Evolutionary conservation across 805 yeast species (phyloP).

Genomic region (Zygosaccharomyces bisporus): DNA sequence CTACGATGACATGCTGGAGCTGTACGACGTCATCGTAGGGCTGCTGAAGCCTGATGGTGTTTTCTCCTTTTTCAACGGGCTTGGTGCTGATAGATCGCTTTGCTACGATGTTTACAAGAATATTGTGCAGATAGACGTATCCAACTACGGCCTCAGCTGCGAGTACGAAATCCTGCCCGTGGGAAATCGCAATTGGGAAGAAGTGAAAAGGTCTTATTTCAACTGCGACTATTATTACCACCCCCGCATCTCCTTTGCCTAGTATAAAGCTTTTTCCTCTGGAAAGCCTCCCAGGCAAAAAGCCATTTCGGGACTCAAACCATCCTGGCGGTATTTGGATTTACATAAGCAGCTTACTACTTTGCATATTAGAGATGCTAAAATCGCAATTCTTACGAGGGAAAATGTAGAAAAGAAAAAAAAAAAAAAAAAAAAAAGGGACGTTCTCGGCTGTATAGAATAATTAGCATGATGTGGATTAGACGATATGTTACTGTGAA

Average conservation of each 20-base stretch:
- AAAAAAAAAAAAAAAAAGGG: too few species aligned
- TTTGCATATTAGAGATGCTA: too few species aligned
- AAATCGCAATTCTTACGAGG: too few species aligned
- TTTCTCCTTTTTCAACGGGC: constrained; percentile 89
- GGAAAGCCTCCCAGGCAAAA: neutral
- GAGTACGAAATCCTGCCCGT: constrained; percentile 40
- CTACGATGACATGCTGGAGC: constrained; percentile 80
- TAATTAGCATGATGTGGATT: too few species aligned
- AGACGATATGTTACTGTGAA: too few species aligned
- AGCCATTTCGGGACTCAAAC: too few species aligned
- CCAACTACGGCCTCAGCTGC: constrained; percentile 71
- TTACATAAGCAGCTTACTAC: too few species aligned
- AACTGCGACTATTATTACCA: constrained; percentile 36
- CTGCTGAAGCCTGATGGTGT: constrained; percentile 75
- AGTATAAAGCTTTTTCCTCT: neutral
- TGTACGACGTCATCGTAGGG: constrained; percentile 80
- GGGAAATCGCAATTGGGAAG: constrained; percentile 33
- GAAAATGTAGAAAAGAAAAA: too few species aligned
- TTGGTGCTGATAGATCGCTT: constrained; percentile 73
- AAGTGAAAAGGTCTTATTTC: constrained; percentile 36
- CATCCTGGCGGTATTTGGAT: too few species aligned
- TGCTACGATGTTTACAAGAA: constrained; percentile 81
- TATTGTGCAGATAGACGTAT: constrained; percentile 74
- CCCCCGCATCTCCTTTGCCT: constrained; percentile 29
- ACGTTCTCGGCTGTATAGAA: too few species aligned